Evolutionary conservation across 768 basidiomycete genomes (phyloP).

Genomic region (Leucocoprinus birnbaumii): DNA sequence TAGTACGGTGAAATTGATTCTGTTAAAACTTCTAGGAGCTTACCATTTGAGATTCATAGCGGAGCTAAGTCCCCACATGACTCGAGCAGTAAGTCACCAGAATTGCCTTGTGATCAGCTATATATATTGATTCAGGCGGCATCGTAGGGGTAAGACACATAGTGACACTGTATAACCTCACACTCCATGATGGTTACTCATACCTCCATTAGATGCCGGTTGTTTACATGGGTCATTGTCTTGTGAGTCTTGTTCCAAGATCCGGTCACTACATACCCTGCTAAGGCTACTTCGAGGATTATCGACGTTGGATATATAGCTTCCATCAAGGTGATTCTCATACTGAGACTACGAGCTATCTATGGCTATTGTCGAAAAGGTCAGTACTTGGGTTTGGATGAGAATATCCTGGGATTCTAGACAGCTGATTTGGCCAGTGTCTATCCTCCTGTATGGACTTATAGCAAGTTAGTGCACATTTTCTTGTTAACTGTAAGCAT

Average conservation of each 20-base stretch:
- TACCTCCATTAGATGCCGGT: neutral
- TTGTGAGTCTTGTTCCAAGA: neutral
- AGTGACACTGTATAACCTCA: too few species aligned
- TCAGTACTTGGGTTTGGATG: neutral
- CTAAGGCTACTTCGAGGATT: neutral
- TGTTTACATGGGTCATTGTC: neutral
- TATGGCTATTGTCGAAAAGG: neutral
- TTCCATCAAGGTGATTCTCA: neutral
- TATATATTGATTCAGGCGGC: neutral
- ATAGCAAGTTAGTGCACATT: neutral
- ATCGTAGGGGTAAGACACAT: neutral
- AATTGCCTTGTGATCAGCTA: too few species aligned
- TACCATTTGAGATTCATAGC: neutral
- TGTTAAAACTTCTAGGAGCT: too few species aligned
- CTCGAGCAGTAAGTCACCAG: neutral
- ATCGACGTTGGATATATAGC: neutral
- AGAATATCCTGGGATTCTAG: neutral
- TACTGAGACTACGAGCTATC: neutral
- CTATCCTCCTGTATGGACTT: neutral
- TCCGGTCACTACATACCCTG: neutral
- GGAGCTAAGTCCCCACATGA: neutral
- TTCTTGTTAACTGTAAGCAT: too few species aligned
- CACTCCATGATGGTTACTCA: too few species aligned
- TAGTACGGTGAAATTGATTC: neutral
- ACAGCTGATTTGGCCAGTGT: neutral